A percentile compares a stretch with the other conserved stretches of the same genome.
phyloP scores from a whole-genome alignment of 371 early-diverging fungal species.

The Lichtheimia ramosa region DNA sequence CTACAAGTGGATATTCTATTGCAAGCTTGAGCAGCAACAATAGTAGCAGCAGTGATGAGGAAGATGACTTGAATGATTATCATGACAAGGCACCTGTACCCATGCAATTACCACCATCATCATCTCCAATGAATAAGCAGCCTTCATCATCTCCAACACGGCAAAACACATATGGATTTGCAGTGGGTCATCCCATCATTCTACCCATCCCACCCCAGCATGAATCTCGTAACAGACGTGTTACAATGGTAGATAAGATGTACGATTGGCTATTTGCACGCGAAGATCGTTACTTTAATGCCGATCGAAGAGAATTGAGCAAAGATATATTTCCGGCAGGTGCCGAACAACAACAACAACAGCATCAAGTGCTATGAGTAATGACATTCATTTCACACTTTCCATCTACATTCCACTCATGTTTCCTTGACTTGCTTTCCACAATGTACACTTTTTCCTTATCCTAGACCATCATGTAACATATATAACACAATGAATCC shows the following conservation, averaged over 20 bases:
- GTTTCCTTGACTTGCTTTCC: too few relatives aligned
- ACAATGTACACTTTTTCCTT: too few relatives aligned
- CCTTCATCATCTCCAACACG: not conserved
- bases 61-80: constrained; percentile 1
- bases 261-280: constrained; percentile 26
- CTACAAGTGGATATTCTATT: not conserved
- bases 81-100: not conserved
- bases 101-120: not conserved
- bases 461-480: too few relatives aligned
- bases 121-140: constrained; percentile 3
- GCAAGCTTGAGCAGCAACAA: not conserved
- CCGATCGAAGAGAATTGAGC: constrained; percentile 35
- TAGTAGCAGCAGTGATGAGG: too few relatives aligned
- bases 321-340: constrained; percentile 41
- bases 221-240: constrained; percentile 1
- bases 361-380: too few relatives aligned
- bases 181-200: constrained; percentile 9
- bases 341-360: not conserved
- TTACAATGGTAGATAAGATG: constrained; percentile 15
- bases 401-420: not conserved
- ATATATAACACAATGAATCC: too few relatives aligned
- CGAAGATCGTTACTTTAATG: constrained; percentile 40
- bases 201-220: constrained; percentile 7
- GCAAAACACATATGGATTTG: not conserved
- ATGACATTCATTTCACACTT: not conserved